Evolutionary conservation across 495 filamentous ascomycete species (phyloP).

Genomic region (Zalerion maritima): DNA sequence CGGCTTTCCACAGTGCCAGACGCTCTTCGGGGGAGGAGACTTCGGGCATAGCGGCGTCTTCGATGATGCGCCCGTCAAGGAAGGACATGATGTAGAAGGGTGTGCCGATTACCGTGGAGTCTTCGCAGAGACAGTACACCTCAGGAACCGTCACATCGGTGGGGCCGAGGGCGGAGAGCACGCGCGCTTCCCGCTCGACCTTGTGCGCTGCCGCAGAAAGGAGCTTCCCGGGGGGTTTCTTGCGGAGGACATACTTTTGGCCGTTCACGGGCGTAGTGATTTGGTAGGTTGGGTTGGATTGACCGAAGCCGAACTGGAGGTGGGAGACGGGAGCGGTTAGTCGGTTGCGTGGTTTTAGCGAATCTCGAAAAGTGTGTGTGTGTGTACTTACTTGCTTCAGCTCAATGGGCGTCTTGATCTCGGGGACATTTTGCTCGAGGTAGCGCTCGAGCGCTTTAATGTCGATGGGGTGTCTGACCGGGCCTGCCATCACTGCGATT

Average conservation of each 20-base stretch:
- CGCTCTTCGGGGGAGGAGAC: constrained; percentile 50
- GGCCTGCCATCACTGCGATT: constrained; percentile 97
- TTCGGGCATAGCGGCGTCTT: constrained; percentile 68
- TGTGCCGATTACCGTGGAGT: constrained; percentile 63
- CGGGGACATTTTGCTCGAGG: constrained; percentile 56
- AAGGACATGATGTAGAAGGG: constrained; percentile 96
- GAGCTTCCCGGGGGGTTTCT: constrained; percentile 88
- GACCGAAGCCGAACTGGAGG: constrained; percentile 79
- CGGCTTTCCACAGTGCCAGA: constrained; percentile 71
- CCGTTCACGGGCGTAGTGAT: constrained; percentile 56
- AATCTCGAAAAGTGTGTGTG: constrained; percentile 1
- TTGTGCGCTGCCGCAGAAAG: constrained; percentile 87
- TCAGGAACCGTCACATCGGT: constrained; percentile 81
- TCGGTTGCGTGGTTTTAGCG: background rate
- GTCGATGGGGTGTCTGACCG: constrained; percentile 78
- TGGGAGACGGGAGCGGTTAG: constrained; percentile 5
- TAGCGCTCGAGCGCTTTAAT: constrained; percentile 61
- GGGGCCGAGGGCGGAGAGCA: constrained; percentile 65
- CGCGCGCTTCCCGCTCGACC: constrained; percentile 86
- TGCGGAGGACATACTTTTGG: constrained; percentile 68
- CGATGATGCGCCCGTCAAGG: constrained; percentile 80
- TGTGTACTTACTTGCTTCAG: constrained; percentile 61
- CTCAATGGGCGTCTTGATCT: constrained; percentile 66
- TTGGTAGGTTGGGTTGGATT: constrained; percentile 94
- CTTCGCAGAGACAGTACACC: constrained; percentile 75